Evolutionary conservation across 169 alveolate genomes (phyloP), one percentile per base, ranked within the genome.

Genomic region (Fabrea salina): DNA sequence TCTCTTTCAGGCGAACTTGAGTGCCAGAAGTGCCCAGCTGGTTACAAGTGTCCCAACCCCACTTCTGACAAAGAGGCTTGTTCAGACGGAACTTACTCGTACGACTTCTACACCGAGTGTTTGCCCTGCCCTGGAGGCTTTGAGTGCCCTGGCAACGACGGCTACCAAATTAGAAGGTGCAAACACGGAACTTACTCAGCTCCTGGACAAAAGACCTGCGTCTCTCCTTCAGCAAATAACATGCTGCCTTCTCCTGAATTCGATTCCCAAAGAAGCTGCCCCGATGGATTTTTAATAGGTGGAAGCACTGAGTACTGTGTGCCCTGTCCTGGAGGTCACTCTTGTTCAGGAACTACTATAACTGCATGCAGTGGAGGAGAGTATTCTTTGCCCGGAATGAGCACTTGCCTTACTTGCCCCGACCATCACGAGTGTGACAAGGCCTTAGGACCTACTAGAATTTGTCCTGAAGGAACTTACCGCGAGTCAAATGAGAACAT

Each of bases 61-160:
- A 54, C 75, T 19, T 30, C 32, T 16, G 16, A 5, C 22, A 25
- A 47, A 33, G 22, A 8, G 25, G 2, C 5, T n/a, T 61, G 74
- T 5, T 47, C 44, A 1, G 0, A 27, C 3, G 74, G 74, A 13
- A n/a, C 16, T 61, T 61, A 61, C 32, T 61, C 74, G 11, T 61
- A 61, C 39, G 74, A 61, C 2, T 61, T 35, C 39, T 61, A 33
- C 3, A 32, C 74, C 13, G 7, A 32, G n/a, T 68, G 78, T 68
- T 22, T 19, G n/a, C 27, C 5, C 3, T 91, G 96, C 64, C 93
- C 95, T 2, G 71, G 49, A n/a, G 96, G 96, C 1, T 68, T 51
- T 32, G 71, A 64, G 19, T 91, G 93, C 71, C 27, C 75, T n/a
- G 54, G 37, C 3, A 37, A 68, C 40, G 44, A 30, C 16, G 74